Percentiles rank a stretch among this genome's conserved stretches.
These are phyloP conservation scores for Alternaria consortialis DNA, from an alignment of 2,329 filamentous ascomycete genomes.

Conservation along the genomic window DNA sequence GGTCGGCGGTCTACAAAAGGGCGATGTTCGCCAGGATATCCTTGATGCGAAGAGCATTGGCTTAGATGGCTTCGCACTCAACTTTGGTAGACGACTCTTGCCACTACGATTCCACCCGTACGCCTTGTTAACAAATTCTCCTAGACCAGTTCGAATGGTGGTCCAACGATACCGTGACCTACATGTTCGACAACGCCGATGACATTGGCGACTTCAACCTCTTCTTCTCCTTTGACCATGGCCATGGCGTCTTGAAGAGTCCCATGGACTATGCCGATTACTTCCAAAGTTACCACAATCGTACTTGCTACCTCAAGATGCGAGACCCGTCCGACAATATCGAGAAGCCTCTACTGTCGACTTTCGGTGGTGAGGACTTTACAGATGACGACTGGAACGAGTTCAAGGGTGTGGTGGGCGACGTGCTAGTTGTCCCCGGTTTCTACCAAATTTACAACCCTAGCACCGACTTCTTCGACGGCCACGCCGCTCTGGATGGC, in stretches of 20 bases:
- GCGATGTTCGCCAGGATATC: conserved; percentile 37
- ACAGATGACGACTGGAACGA: conserved; percentile 25
- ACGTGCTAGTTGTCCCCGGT: conserved; percentile 44
- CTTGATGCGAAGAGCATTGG: conserved; percentile 41
- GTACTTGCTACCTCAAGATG: conserved; percentile 39
- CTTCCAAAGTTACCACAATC: conserved; percentile 31
- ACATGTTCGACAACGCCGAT: conserved; percentile 45
- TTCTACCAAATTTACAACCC: conserved; percentile 36
- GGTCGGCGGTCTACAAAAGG: conserved; percentile 32
- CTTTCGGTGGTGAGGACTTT: conserved; percentile 42
- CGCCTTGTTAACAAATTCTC: not conserved
- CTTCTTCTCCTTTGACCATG: conserved; percentile 53
- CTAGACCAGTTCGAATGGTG: conserved; percentile 29
- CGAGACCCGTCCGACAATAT: conserved; percentile 18
- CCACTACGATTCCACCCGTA: not conserved
- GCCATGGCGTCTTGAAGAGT: conserved; percentile 26
- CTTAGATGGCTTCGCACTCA: conserved; percentile 49
- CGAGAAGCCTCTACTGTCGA: conserved; percentile 43
- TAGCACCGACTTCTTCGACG: conserved; percentile 31
- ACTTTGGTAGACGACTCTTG: conserved; percentile 31
- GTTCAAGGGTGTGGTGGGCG: conserved; percentile 40
- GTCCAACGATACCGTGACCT: conserved; percentile 37
- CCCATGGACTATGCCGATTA: conserved; percentile 39
- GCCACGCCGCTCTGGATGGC: conserved; percentile 43
- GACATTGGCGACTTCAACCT: conserved; percentile 40